Percentiles rank a stretch among this genome's conserved stretches.
Evolutionary conservation across 305 asterid species (phyloP).

Genomic region (Lippia alba): DNA sequence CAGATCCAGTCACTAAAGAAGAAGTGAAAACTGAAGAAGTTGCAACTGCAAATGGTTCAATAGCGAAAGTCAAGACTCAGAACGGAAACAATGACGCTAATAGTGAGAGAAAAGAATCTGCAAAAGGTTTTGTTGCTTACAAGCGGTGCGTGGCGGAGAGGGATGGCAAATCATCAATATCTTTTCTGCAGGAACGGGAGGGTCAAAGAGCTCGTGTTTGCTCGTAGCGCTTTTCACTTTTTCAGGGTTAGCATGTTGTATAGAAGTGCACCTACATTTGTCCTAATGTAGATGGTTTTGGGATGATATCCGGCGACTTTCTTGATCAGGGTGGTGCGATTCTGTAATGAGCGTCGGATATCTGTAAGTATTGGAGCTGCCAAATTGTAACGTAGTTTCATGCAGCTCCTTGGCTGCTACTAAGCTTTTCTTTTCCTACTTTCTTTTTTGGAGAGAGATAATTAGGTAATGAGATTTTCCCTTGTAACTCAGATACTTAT

Average conservation of each 20-base stretch:
- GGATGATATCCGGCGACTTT: no score
- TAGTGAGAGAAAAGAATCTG: slow-evolving; percentile 19
- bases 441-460: background rate
- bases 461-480: background rate
- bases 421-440: background rate
- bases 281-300: no score
- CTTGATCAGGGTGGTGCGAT: no score
- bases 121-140: slow-evolving; percentile 57
- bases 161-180: slow-evolving; percentile 40
- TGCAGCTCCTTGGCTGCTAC: background rate
- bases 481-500: background rate
- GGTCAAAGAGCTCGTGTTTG: slow-evolving; percentile 42
- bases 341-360: no score
- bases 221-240: slow-evolving; percentile 23
- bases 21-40: slow-evolving; percentile 31
- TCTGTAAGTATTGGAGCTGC: slow-evolving; percentile 10
- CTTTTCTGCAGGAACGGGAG: slow-evolving; percentile 38
- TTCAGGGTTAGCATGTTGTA: no score
- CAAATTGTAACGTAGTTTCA: slow-evolving; percentile 7
- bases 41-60: slow-evolving; percentile 25
- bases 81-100: slow-evolving; percentile 23
- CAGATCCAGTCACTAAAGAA: background rate
- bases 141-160: slow-evolving; percentile 57
- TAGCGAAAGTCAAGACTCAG: slow-evolving; percentile 18
- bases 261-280: no score